phyloP scores from a whole-genome alignment of 2,329 filamentous ascomycete genomes.

The Leptoxyphium fumago region DNA sequence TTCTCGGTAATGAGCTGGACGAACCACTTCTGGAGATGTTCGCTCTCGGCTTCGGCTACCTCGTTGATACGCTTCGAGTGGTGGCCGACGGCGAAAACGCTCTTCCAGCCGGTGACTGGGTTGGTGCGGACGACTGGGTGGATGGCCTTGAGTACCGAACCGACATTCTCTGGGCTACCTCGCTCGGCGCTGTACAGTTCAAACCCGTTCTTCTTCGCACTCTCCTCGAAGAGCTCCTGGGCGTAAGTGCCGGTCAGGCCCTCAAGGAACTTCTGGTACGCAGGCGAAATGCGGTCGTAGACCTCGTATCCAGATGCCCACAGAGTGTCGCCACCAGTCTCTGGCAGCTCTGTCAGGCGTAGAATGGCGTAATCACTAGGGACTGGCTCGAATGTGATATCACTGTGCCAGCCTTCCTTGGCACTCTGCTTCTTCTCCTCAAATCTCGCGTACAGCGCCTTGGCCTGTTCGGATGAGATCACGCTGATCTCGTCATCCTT shows the following conservation, averaged over 20 bases:
- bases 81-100: constrained; percentile 44
- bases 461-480: constrained; percentile 43
- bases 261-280: constrained; percentile 45
- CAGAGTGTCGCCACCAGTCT: constrained; percentile 42
- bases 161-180: constrained; percentile 9
- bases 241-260: constrained; percentile 40
- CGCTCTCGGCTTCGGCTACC: constrained; percentile 21
- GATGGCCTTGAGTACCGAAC: constrained; percentile 4
- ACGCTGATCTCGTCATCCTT: constrained; percentile 47
- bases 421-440: constrained; percentile 20
- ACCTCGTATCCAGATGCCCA: constrained; percentile 55
- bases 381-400: constrained; percentile 50
- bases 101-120: constrained; percentile 48
- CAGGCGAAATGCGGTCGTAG: constrained; percentile 46
- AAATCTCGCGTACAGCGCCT: constrained; percentile 27
- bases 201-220: constrained; percentile 6
- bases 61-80: constrained; percentile 41
- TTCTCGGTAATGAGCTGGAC: constrained; percentile 31
- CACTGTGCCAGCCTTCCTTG: constrained; percentile 40
- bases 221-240: constrained; percentile 10
- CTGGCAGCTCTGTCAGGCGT: constrained; percentile 41
- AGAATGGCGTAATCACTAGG: constrained; percentile 50
- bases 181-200: constrained; percentile 21
- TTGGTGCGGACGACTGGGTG: constrained; percentile 44
- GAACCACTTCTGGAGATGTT: constrained; percentile 13